Base-by-base conservation (phyloP, 768 basidiomycete genomes). In the Mycena filopes region DNA sequence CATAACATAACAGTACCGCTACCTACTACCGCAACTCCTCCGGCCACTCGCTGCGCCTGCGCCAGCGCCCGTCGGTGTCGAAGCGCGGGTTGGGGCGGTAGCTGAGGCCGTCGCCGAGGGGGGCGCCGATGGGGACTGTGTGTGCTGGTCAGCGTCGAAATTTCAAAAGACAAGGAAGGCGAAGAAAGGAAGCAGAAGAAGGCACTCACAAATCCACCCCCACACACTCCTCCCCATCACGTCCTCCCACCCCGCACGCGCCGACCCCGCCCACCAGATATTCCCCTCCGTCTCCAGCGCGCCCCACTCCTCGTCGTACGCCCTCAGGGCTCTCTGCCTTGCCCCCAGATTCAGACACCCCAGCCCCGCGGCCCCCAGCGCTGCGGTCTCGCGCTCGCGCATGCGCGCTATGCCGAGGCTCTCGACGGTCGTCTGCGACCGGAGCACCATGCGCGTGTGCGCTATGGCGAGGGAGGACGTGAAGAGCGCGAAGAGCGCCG, bases 221-320 rank as follows among this genome's bases (percentile, higher is more conserved):
- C 84, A 82, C 59, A 76, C 75, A 61, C 79, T 85, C 36, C 70
- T 76, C 11, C 96, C 96, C 94, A 98, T 97, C 46, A 91, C 89
- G 51, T 87, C 85, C 69, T 85, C 84, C 95, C 95, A 98, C 68
- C 89, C 90, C 45, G 77, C 80, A 51, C 81, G 75, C 47, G 70
- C 64, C 67, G 82, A 86, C 28, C 92, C 96, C 38, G 87, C 77
- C 89, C 91, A 94, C 96, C 96, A 98, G 9, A 96, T 76, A 73
- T 95, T 89, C 0, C 92, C 95, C 72, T 96, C 96, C 31, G 81
- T 86, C 9, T 83, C 80, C 1, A 92, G 80, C 29, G 82, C 77
- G 0, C 96, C 96, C 92, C 93, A 98, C 71, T 96, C 95, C 26
- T 78, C 77, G 67, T 94, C 87, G 90, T 93, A 96, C 46, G 81